Conservation (phyloP, 345 rosid genomes). For the Lepidium aucheri region DNA sequence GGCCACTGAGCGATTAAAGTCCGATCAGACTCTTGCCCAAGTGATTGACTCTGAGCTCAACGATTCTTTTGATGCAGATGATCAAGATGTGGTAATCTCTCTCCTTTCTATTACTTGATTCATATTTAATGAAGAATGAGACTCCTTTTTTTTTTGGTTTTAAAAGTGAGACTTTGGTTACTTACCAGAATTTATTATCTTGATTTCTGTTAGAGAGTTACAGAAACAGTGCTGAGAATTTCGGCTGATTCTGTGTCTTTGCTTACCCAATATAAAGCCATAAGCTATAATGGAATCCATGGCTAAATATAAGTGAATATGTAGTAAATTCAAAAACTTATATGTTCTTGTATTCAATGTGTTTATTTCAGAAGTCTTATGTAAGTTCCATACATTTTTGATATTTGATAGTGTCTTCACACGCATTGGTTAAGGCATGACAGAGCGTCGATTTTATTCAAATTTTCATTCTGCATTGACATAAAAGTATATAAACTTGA, state of each 20-base stretch:
- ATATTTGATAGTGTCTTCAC: not conserved
- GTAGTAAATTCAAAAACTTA: not conserved
- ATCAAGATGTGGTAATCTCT: conserved; percentile 28
- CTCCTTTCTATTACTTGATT: not conserved
- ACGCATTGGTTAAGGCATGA: not conserved
- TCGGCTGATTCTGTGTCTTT: not conserved
- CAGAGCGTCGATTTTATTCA: too few relatives aligned
- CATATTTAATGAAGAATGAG: too few relatives aligned
- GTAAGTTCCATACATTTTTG: not conserved
- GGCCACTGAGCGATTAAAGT: conserved; percentile 25
- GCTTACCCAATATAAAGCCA: not conserved
- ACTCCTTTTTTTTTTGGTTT: too few relatives aligned
- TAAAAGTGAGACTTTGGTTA: not conserved
- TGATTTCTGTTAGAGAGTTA: not conserved
- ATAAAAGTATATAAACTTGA: not conserved
- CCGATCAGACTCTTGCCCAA: conserved; percentile 50
- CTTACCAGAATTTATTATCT: not conserved
- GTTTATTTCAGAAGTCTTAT: not conserved
- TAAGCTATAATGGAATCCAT: not conserved
- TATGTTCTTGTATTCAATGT: not conserved
- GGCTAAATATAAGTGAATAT: not conserved
- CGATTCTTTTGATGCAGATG: conserved; percentile 44
- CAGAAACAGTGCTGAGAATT: not conserved
- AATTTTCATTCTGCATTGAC: not conserved
- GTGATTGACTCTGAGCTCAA: conserved; percentile 60